Evolutionary conservation across 1,284 basidiomycete genomes (phyloP).

Genomic region (Malassezia sp.): DNA sequence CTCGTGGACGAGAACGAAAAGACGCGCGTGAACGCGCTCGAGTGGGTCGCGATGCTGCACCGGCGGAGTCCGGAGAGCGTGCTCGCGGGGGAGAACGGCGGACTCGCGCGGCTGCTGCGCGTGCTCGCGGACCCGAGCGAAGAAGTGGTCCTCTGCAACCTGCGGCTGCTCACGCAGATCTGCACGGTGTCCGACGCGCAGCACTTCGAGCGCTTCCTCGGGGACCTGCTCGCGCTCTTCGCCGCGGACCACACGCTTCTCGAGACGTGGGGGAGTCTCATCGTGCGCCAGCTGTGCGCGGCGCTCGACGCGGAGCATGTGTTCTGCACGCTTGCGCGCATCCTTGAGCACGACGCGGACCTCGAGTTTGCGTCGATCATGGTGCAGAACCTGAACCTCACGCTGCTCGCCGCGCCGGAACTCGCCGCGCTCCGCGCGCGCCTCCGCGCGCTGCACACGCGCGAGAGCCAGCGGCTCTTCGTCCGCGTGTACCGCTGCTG

Average conservation of each 20-base stretch:
- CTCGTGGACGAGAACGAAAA: slow-evolving; percentile 93
- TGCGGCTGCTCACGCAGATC: slow-evolving; percentile 91
- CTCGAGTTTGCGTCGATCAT: slow-evolving; percentile 93
- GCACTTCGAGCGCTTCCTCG: slow-evolving; percentile 89
- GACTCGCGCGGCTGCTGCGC: slow-evolving; percentile 86
- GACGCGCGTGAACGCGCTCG: slow-evolving; percentile 83
- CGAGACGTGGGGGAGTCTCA: slow-evolving; percentile 84
- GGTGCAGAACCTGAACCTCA: slow-evolving; percentile 91
- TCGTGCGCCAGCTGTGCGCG: slow-evolving; percentile 86
- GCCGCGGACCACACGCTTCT: slow-evolving; percentile 82
- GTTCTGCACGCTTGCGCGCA: slow-evolving; percentile 88
- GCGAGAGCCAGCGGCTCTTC: slow-evolving; percentile 84
- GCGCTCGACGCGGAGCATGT: slow-evolving; percentile 91
- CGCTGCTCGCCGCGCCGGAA: slow-evolving; percentile 91
- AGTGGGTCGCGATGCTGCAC: slow-evolving; percentile 98
- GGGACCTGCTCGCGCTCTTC: slow-evolving; percentile 59
- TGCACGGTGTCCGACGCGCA: slow-evolving; percentile 80
- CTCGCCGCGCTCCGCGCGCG: slow-evolving; percentile 82
- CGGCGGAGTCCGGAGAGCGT: slow-evolving; percentile 96
- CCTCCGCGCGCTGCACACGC: slow-evolving; percentile 74
- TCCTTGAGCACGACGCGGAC: slow-evolving; percentile 96
- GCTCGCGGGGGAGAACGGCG: slow-evolving; percentile 87
- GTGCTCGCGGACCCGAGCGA: slow-evolving; percentile 92
- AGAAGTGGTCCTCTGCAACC: slow-evolving; percentile 90
- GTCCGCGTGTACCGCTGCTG: slow-evolving; percentile 86